A percentile compares a stretch with the other conserved stretches of the same genome.
phyloP scores from a whole-genome alignment of 768 basidiomycete species.

The Tylopilus plumbeoviolaceoides region DNA sequence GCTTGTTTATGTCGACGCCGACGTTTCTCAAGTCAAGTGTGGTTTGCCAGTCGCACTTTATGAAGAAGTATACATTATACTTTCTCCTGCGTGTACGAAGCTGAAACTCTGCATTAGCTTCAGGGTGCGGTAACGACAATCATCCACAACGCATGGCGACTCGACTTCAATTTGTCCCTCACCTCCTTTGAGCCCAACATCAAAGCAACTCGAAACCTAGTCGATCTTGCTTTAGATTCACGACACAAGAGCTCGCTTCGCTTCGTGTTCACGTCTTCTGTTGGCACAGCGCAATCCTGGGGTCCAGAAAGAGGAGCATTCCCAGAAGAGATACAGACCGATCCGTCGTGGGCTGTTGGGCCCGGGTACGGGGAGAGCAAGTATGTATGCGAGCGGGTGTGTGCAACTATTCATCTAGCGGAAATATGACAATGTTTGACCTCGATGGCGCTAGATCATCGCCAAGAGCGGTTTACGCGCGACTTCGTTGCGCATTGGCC shows the following conservation, averaged over 20 bases:
- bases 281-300: constrained; percentile 21
- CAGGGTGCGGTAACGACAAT: background rate
- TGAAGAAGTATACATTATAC: background rate
- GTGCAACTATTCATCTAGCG: constrained; percentile 4
- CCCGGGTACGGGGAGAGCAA: constrained; percentile 36
- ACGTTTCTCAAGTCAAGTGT: background rate
- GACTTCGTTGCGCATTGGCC: background rate
- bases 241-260: constrained; percentile 7
- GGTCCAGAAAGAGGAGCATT: constrained; percentile 11
- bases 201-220: constrained; percentile 27
- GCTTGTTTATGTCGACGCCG: background rate
- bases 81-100: background rate
- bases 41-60: background rate
- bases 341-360: constrained; percentile 28
- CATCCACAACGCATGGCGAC: background rate
- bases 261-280: constrained; percentile 27
- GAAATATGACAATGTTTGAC: background rate
- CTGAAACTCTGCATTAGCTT: background rate
- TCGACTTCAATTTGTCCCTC: constrained; percentile 26
- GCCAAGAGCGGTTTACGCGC: background rate
- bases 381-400: constrained; percentile 35
- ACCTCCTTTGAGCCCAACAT: constrained; percentile 20
- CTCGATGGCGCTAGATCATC: background rate
- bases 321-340: constrained; percentile 33
- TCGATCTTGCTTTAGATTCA: constrained; percentile 33